Evolutionary conservation across 768 basidiomycete genomes (phyloP).

Genomic region (Arthromyces matolae): DNA sequence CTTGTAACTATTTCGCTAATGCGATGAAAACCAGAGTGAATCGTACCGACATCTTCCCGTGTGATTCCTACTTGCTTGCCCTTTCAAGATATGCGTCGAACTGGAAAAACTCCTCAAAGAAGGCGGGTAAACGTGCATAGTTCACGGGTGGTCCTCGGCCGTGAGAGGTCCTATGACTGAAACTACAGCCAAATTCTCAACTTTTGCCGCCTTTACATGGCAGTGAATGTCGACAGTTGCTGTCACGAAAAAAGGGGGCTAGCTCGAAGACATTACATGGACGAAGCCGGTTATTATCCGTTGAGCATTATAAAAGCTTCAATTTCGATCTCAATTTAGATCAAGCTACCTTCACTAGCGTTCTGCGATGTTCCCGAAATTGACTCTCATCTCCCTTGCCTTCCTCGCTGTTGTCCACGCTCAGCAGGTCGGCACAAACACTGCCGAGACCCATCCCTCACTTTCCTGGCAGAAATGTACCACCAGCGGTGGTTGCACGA

Average conservation of each 20-base stretch:
- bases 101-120: conserved; percentile 1
- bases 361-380: conserved; percentile 34
- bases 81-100: not conserved
- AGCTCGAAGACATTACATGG: too few species aligned
- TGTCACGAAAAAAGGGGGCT: not conserved
- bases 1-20: too few species aligned
- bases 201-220: not conserved
- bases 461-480: conserved; percentile 47
- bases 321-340: not conserved
- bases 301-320: not conserved
- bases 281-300: conserved; percentile 12
- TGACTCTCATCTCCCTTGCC: conserved; percentile 37
- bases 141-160: conserved; percentile 3
- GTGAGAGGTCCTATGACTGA: conserved; percentile 6
- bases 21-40: too few species aligned
- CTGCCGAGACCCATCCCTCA: conserved; percentile 24
- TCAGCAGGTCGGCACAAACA: conserved; percentile 52
- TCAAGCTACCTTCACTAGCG: not conserved
- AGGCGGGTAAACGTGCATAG: not conserved
- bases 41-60: conserved; percentile 6
- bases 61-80: not conserved
- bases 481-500: conserved; percentile 44
- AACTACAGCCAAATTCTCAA: not conserved
- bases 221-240: not conserved
- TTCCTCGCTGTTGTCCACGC: conserved; percentile 40